Evolutionary conservation across 1,284 basidiomycete species (phyloP).

Genomic region (Cryptococcus deneoformans): DNA sequence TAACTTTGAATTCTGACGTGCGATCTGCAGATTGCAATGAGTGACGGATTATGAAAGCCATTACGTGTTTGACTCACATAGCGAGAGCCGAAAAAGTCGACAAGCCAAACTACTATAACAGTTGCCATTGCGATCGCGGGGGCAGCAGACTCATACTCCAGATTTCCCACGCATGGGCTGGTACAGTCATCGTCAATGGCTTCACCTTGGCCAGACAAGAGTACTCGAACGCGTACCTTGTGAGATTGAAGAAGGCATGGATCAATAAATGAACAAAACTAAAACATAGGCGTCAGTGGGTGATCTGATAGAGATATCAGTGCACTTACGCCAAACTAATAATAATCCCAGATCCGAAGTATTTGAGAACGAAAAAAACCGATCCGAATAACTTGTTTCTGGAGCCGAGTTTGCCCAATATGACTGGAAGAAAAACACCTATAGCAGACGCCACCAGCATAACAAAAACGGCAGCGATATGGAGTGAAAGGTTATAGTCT

Average conservation of each 20-base stretch:
- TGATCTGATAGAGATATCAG: neutral
- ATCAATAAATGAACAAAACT: slow-evolving; percentile 11
- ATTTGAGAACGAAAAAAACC: slow-evolving; percentile 5
- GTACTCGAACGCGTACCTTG: slow-evolving; percentile 1
- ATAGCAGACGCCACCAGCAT: slow-evolving; percentile 8
- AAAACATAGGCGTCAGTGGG: neutral
- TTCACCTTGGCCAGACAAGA: too few species aligned
- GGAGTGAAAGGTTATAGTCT: neutral
- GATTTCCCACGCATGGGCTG: slow-evolving; percentile 10
- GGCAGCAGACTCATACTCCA: slow-evolving; percentile 9
- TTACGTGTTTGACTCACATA: neutral
- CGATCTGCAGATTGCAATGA: too few species aligned
- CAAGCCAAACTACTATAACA: slow-evolving; percentile 7
- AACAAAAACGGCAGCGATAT: slow-evolving; percentile 12
- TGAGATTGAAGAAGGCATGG: slow-evolving; percentile 9
- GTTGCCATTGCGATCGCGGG: slow-evolving; percentile 13
- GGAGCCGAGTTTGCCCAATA: neutral
- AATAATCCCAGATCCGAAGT: slow-evolving; percentile 11
- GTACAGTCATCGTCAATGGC: neutral
- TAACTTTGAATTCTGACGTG: too few species aligned
- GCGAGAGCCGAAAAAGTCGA: slow-evolving; percentile 3
- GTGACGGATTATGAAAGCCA: too few species aligned
- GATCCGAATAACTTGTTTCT: neutral
- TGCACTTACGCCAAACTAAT: slow-evolving; percentile 10
- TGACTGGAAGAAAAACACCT: slow-evolving; percentile 10